phyloP scores from a whole-genome alignment of 2,329 filamentous ascomycete species.

The Penicillium sp. region DNA sequence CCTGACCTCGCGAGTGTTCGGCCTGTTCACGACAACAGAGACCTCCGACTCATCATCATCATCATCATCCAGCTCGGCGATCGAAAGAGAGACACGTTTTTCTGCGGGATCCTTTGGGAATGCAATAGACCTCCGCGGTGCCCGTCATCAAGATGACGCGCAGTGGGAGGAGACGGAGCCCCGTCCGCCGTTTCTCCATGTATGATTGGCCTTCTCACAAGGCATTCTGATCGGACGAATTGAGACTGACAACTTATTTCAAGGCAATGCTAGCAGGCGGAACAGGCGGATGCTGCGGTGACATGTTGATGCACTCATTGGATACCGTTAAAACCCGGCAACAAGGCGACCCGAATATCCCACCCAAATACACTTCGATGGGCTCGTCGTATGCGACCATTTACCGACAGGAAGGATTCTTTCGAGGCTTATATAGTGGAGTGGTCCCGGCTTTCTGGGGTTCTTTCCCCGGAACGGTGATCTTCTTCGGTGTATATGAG shows the following conservation, averaged over 20 bases:
- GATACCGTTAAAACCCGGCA: slow-evolving; percentile 98
- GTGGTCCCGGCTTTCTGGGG: slow-evolving; percentile 85
- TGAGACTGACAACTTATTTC: not conserved
- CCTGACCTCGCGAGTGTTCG: slow-evolving; percentile 51
- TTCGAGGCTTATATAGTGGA: slow-evolving; percentile 84
- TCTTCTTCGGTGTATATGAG: slow-evolving; percentile 96
- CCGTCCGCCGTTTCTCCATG: slow-evolving; percentile 59
- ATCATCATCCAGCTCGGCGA: slow-evolving; percentile 24
- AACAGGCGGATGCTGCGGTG: slow-evolving; percentile 83
- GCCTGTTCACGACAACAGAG: slow-evolving; percentile 46
- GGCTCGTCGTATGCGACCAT: slow-evolving; percentile 90
- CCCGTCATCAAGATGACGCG: slow-evolving; percentile 31
- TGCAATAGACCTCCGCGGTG: slow-evolving; percentile 13
- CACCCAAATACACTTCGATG: slow-evolving; percentile 86
- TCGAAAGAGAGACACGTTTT: slow-evolving; percentile 29
- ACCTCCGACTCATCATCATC: slow-evolving; percentile 21
- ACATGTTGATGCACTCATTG: slow-evolving; percentile 97
- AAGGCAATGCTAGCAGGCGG: slow-evolving; percentile 95
- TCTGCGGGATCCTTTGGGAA: slow-evolving; percentile 13
- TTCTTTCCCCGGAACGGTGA: slow-evolving; percentile 85
- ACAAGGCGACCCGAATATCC: slow-evolving; percentile 89
- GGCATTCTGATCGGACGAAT: not conserved
- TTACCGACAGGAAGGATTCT: slow-evolving; percentile 81
- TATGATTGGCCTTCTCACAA: slow-evolving; percentile 40
- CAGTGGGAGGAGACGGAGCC: slow-evolving; percentile 49